Base-by-base conservation (phyloP, 148 eudicot species). In the Amaranthus hypochondriacus region DNA sequence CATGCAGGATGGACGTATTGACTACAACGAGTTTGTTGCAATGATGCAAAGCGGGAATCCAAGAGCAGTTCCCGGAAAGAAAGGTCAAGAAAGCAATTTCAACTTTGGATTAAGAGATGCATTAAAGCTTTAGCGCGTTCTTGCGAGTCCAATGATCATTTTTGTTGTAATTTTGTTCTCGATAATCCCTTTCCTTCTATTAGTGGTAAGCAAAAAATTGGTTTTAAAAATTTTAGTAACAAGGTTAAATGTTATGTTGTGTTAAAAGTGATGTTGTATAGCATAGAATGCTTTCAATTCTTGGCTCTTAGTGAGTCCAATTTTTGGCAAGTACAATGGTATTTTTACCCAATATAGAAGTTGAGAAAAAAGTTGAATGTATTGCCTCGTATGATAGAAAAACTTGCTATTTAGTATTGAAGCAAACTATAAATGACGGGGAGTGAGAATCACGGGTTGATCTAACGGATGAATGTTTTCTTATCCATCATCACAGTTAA, bases 21-120 rank as follows among this genome's bases (percentile, higher is more conserved):
- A 91, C 76, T 91, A 88, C 85, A 89, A 82, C 13, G 96, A 91
- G 77, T 91, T 88, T 76, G 96, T 86, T 52, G 89, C 91, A 0
- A 87, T 85, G 92, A 87, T 89, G 92, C 89, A 86, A 75, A 82
- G 76, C 66, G 93, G 89, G 66, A 87, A 87, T 73, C 61, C 83
- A 9, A 68, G 54, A n/a, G 18, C 74, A 28, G 76, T 81, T 62
- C 76, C 77, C 7, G 90, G 85, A 46, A 87, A 28, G 39, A 28
- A 84, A 75, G 87, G 86, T 62, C 78, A 86, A 44, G 91, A 89
- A 52, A 76, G 78, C 74, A 79, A 77, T 64, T 79, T 81, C 78
- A 85, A 88, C 82, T 71, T 81, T 52, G 89, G 84, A 79, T 82
- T 85, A 53, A 85, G 87, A 75, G 90, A 85, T 70, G 89, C 86